Evolutionary conservation across 2,329 filamentous ascomycete species (phyloP).

Genomic region (Diaporthe humulicola): DNA sequence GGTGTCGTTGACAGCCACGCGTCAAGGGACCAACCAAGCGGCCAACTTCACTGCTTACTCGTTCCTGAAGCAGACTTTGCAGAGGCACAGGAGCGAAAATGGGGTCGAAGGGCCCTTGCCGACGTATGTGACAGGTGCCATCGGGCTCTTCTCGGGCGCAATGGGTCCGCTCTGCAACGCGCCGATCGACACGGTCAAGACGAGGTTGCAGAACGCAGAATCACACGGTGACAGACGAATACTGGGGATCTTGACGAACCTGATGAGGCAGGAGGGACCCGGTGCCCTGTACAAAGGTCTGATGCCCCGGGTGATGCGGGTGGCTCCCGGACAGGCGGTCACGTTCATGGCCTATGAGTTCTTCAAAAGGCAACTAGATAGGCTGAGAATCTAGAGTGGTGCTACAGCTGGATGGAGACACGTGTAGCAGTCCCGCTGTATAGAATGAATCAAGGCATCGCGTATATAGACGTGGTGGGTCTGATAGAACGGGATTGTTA

Average conservation of each 20-base stretch:
- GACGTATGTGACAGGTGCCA: background rate
- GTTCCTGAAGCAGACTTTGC: background rate
- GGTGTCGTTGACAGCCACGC: background rate
- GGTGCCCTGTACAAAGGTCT: conserved; percentile 98
- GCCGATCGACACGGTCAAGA: background rate
- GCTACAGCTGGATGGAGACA: background rate
- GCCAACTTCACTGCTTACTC: conserved; percentile 9
- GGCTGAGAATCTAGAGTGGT: background rate
- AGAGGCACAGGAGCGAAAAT: background rate
- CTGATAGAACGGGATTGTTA: background rate
- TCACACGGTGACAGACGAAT: background rate
- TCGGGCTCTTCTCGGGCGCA: background rate
- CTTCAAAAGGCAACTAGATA: background rate
- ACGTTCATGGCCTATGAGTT: conserved; percentile 8
- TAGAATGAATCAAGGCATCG: background rate
- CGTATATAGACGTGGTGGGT: background rate
- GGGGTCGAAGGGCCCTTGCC: background rate
- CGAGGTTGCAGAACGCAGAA: background rate
- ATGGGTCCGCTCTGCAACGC: conserved; percentile 10
- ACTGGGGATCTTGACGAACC: background rate
- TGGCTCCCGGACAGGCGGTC: conserved; percentile 67
- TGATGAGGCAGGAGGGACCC: conserved; percentile 83
- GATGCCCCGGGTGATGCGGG: conserved; percentile 88
- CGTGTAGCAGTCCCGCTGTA: background rate
- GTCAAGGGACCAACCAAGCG: background rate